phyloP scores from a whole-genome alignment of 176 grass and related monocot species.

The Thalia dealbata region DNA sequence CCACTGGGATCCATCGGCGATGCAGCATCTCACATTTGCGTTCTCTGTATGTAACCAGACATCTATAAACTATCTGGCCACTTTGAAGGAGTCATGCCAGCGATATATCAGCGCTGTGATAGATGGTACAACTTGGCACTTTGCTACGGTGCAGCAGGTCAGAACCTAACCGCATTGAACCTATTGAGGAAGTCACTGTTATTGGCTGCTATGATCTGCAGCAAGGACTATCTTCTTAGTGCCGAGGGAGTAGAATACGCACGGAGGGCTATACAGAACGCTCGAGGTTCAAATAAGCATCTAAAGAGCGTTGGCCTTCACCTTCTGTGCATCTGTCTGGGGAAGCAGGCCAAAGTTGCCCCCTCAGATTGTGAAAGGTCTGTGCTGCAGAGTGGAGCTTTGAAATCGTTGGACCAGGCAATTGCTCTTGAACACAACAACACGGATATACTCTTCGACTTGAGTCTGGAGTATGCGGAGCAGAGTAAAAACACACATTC shows the following conservation, averaged over 20 bases:
- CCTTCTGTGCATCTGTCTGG: slow-evolving; percentile 58
- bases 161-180: slow-evolving; percentile 64
- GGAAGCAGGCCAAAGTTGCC: slow-evolving; percentile 59
- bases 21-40: slow-evolving; percentile 86
- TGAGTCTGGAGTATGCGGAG: slow-evolving; percentile 78
- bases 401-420: slow-evolving; percentile 63
- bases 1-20: slow-evolving; percentile 82
- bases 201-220: slow-evolving; percentile 85
- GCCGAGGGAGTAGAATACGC: slow-evolving; percentile 78
- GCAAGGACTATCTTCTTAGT: slow-evolving; percentile 43
- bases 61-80: slow-evolving; percentile 47
- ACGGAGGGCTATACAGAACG: slow-evolving; percentile 42
- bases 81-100: slow-evolving; percentile 76
- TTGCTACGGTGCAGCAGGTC: slow-evolving; percentile 50
- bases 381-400: slow-evolving; percentile 59
- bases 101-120: slow-evolving; percentile 68
- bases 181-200: slow-evolving; percentile 67
- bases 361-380: slow-evolving; percentile 78
- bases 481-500: slow-evolving; percentile 72
- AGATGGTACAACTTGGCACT: slow-evolving; percentile 88
- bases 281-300: slow-evolving; percentile 47
- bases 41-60: slow-evolving; percentile 77
- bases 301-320: slow-evolving; percentile 65
- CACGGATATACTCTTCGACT: slow-evolving; percentile 67
- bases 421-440: slow-evolving; percentile 43